Conservation (phyloP, 1,284 basidiomycete genomes). For the Ceratobasidium sp. region DNA sequence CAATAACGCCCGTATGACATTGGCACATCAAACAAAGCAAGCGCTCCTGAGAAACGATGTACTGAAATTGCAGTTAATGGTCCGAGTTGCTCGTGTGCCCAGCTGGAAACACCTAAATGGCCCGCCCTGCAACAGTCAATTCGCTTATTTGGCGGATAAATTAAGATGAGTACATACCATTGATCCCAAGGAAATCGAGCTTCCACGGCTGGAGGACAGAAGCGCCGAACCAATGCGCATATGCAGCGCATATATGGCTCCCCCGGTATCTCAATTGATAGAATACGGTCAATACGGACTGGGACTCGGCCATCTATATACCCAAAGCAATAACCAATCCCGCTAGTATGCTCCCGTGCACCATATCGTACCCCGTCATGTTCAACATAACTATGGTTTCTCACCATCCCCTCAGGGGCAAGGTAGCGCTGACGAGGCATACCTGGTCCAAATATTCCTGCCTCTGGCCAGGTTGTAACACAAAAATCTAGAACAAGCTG, state of each 20-base stretch:
- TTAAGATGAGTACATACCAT: not conserved
- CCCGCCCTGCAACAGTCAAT: not conserved
- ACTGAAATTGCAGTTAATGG: not conserved
- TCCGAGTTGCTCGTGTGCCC: not conserved
- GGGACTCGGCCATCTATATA: not conserved
- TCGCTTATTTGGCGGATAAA: not conserved
- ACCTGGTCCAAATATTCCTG: slow-evolving; percentile 27
- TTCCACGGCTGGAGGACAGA: not conserved
- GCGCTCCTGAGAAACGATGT: not conserved
- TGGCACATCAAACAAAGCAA: slow-evolving; percentile 10
- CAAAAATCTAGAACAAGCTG: slow-evolving; percentile 1
- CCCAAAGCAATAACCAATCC: slow-evolving; percentile 21
- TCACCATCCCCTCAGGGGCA: not conserved
- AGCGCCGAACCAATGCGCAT: not conserved
- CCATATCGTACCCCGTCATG: slow-evolving; percentile 10
- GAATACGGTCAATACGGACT: slow-evolving; percentile 3
- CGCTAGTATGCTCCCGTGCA: slow-evolving; percentile 6
- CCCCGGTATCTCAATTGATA: slow-evolving; percentile 15
- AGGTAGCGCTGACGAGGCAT: not conserved
- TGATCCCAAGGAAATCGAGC: slow-evolving; percentile 8
- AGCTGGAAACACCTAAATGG: slow-evolving; percentile 1
- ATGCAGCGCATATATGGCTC: not conserved
- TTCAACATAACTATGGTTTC: slow-evolving; percentile 29
- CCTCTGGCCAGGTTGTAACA: slow-evolving; percentile 4
- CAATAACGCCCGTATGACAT: slow-evolving; percentile 8